Evolutionary conservation across 108 stramenopile genomes (phyloP).

Genomic region (Seminavis robusta): DNA sequence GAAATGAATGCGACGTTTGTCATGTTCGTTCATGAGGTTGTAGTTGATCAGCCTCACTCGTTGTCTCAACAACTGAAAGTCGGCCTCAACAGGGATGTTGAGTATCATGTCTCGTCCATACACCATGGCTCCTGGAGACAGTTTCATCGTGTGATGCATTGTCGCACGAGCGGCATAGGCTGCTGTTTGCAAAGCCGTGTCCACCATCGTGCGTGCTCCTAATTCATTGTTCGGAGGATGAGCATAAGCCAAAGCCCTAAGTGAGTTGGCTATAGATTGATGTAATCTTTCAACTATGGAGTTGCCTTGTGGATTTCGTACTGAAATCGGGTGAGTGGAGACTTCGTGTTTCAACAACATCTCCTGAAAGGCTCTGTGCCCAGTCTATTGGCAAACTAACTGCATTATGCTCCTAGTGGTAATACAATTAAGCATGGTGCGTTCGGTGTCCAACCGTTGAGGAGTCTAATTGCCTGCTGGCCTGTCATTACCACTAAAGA

Average conservation of each 20-base stretch:
- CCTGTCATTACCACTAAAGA: too few relatives aligned
- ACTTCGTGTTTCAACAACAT: too few relatives aligned
- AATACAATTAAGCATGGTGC: too few relatives aligned
- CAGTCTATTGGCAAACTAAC: too few relatives aligned
- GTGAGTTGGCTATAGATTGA: conserved; percentile 21
- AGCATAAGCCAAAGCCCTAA: conserved; percentile 9
- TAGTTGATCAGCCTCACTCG: conserved; percentile 14
- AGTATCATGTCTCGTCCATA: conserved; percentile 44
- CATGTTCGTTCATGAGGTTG: conserved; percentile 1
- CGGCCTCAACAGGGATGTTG: conserved; percentile 27
- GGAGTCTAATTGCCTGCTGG: too few relatives aligned
- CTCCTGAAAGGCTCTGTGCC: too few relatives aligned
- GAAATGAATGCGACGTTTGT: conserved; percentile 9
- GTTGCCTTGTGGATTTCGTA: conserved; percentile 36
- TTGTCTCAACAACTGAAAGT: conserved; percentile 4
- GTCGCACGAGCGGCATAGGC: conserved; percentile 12
- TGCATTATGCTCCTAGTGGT: too few relatives aligned
- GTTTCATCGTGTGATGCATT: conserved; percentile 7
- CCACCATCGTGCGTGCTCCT: conserved; percentile 16
- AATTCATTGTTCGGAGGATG: conserved; percentile 10
- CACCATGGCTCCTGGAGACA: conserved; percentile 33
- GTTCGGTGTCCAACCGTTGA: too few relatives aligned
- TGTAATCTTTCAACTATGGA: conserved; percentile 32
- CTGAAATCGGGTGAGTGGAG: conserved; percentile 13
- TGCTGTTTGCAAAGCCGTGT: conserved; percentile 14